Evolutionary conservation across 345 rosid genomes (phyloP).

Genomic region (Rhizophora apiculata): DNA sequence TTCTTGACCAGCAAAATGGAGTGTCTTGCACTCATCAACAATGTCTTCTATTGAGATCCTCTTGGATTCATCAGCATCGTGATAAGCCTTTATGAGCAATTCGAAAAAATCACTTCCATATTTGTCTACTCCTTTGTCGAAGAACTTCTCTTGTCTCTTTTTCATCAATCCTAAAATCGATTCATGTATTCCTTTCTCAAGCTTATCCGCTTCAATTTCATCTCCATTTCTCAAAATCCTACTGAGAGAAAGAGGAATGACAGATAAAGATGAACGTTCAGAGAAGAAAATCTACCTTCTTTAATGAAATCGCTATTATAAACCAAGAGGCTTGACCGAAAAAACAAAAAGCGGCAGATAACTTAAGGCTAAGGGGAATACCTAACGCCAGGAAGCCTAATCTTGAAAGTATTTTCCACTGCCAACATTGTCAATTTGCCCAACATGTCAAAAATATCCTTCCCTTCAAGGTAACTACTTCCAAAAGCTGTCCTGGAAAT

Average conservation of each 20-base stretch:
- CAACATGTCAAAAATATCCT: background rate
- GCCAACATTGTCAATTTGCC: background rate
- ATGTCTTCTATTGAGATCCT: slow-evolving; percentile 12
- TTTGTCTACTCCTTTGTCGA: background rate
- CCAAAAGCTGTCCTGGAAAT: slow-evolving; percentile 11
- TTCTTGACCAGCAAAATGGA: slow-evolving; percentile 20
- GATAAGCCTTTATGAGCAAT: slow-evolving; percentile 12
- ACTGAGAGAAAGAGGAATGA: background rate
- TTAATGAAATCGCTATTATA: no score
- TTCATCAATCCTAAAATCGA: background rate
- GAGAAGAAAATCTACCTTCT: no score
- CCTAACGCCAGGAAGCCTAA: slow-evolving; percentile 15
- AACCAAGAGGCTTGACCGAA: no score
- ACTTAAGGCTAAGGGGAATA: background rate
- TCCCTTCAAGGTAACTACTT: background rate
- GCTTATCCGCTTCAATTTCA: slow-evolving; percentile 17
- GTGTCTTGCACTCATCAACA: slow-evolving; percentile 17
- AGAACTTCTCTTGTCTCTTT: slow-evolving; percentile 4
- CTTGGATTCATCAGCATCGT: slow-evolving; percentile 2
- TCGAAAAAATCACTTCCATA: slow-evolving; percentile 21
- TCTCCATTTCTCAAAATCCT: background rate
- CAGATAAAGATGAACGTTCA: no score
- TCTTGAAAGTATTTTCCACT: slow-evolving; percentile 1
- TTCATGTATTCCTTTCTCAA: slow-evolving; percentile 12
- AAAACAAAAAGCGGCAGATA: no score